A percentile compares a stretch with the other conserved stretches of the same genome.
These are phyloP conservation scores for Fusarium globosum DNA, from an alignment of 2,329 filamentous ascomycete genomes.

Conservation along the genomic window DNA sequence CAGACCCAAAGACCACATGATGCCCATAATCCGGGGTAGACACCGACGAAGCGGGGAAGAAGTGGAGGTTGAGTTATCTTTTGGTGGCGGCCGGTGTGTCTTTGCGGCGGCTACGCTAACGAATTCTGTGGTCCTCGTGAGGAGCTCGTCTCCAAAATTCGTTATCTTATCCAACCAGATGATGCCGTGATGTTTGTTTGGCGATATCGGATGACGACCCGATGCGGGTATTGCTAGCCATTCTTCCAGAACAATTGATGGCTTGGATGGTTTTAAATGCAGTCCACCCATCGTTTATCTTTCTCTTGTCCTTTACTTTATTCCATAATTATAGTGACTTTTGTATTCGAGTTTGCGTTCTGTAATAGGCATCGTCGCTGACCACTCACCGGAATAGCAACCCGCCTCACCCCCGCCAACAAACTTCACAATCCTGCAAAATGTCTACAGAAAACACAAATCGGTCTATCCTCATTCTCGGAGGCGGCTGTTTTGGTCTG, in stretches of 20 bases:
- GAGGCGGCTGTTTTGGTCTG: slow-evolving; percentile 25
- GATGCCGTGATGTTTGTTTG: neutral
- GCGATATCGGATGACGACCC: slow-evolving; percentile 18
- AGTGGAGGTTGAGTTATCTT: neutral
- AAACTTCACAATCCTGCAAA: neutral
- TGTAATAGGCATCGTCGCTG: too few species aligned
- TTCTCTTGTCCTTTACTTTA: accelerated
- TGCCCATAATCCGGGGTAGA: slow-evolving; percentile 12
- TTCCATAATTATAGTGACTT: too few species aligned
- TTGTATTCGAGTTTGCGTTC: too few species aligned
- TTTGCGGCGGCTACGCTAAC: slow-evolving; percentile 28
- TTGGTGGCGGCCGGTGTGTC: neutral
- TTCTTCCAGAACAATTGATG: neutral
- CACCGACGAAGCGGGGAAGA: slow-evolving; percentile 16
- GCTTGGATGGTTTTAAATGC: neutral
- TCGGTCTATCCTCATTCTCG: slow-evolving; percentile 26
- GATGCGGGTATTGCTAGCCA: neutral
- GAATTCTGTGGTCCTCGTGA: slow-evolving; percentile 10
- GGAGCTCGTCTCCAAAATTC: neutral
- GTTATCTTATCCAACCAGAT: slow-evolving; percentile 6
- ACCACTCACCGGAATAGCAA: too few species aligned
- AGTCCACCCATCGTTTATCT: neutral
- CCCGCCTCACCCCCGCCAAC: neutral
- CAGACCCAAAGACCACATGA: neutral
- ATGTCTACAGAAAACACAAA: slow-evolving; percentile 11